These are phyloP conservation scores for Eucalyptus fibrosa DNA, from an alignment of 345 rosid genomes.

Conservation along the genomic window DNA sequence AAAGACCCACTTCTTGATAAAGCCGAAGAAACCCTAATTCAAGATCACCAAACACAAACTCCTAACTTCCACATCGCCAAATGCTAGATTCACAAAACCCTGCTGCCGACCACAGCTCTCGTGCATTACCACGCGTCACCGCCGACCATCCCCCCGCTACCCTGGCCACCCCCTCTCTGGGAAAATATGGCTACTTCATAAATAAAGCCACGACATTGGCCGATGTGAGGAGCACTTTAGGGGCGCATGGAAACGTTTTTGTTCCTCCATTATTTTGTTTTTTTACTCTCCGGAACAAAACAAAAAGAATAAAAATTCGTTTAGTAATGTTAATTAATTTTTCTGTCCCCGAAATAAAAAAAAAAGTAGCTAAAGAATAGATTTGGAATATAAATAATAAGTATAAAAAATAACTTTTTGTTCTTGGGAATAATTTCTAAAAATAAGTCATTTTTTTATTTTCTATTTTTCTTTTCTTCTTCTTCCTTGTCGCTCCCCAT, in stretches of 20 bases:
- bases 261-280: too few relatives aligned
- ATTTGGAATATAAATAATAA: too few relatives aligned
- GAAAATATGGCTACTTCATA: not conserved
- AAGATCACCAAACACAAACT: not conserved
- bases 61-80: not conserved
- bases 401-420: too few relatives aligned
- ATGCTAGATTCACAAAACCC: not conserved
- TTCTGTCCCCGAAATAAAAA: rapidly evolving
- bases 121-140: not conserved
- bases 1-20: not conserved
- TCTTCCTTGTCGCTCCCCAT: rapidly evolving
- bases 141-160: not conserved
- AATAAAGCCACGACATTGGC: not conserved
- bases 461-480: too few relatives aligned
- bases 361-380: rapidly evolving
- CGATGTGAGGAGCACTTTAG: not conserved
- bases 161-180: not conserved
- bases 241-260: too few relatives aligned
- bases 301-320: rapidly evolving
- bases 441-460: too few relatives aligned
- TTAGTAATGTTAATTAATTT: too few relatives aligned
- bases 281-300: too few relatives aligned
- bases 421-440: too few relatives aligned
- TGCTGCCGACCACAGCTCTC: not conserved
- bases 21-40: not conserved